phyloP scores from a whole-genome alignment of 805 yeast species.

The Kluyveromyces aestuarii region DNA sequence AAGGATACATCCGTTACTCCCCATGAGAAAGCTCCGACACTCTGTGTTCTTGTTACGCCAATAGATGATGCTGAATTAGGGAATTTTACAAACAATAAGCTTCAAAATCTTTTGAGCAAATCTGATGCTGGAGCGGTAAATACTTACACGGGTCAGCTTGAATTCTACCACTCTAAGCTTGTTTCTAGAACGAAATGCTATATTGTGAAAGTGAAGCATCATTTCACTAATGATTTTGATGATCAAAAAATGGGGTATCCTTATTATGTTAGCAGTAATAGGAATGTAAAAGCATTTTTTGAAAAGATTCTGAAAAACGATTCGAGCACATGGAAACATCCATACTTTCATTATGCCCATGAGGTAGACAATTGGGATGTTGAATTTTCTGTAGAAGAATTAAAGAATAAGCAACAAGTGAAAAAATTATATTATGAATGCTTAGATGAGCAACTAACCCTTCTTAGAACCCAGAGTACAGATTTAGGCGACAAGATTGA shows the following conservation, averaged over 20 bases:
- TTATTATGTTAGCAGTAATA: slow-evolving; percentile 13
- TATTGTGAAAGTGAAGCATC: background rate
- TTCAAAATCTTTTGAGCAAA: slow-evolving; percentile 5
- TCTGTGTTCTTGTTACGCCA: slow-evolving; percentile 30
- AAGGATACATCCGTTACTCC: background rate
- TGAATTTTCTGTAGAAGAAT: slow-evolving; percentile 19
- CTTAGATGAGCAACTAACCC: slow-evolving; percentile 17
- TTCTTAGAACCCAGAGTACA: slow-evolving; percentile 18
- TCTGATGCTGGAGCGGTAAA: slow-evolving; percentile 1
- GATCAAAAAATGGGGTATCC: background rate
- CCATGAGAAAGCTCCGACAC: slow-evolving; percentile 15
- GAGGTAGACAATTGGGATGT: slow-evolving; percentile 31
- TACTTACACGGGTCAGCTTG: background rate
- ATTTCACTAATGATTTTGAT: background rate
- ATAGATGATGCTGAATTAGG: slow-evolving; percentile 23
- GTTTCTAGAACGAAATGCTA: background rate
- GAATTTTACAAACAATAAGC: slow-evolving; percentile 10
- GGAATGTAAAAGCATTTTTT: slow-evolving; percentile 40
- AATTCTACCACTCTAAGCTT: background rate
- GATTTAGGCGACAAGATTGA: slow-evolving; percentile 5
- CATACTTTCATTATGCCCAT: slow-evolving; percentile 21
- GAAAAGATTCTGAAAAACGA: slow-evolving; percentile 26
- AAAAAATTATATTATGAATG: slow-evolving; percentile 13
- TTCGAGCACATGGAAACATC: slow-evolving; percentile 11
- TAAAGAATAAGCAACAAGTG: slow-evolving; percentile 12